phyloP scores from a whole-genome alignment of 768 basidiomycete genomes.

The Tubosaeta sp. region DNA sequence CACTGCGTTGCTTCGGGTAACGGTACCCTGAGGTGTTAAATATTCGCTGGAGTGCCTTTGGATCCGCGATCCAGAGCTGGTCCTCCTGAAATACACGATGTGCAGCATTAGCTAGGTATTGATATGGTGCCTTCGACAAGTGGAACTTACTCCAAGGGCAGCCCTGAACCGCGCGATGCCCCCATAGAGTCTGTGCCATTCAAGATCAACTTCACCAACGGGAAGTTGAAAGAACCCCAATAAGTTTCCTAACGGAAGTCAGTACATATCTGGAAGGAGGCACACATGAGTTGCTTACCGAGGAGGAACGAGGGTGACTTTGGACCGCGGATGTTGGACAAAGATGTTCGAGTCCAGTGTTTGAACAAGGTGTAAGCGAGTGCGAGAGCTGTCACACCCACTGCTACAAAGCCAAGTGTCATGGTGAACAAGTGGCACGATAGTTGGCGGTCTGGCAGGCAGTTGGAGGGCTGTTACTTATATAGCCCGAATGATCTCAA shows the following conservation, averaged over 20 bases:
- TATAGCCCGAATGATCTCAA: no score
- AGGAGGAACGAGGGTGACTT: conserved; percentile 20
- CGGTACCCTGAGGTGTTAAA: conserved; percentile 32
- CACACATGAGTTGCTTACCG: conserved; percentile 1
- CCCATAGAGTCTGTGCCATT: conserved; percentile 30
- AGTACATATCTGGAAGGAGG: no score
- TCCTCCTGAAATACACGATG: conserved; percentile 31
- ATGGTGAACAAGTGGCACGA: not conserved
- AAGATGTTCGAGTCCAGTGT: not conserved
- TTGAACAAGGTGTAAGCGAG: conserved; percentile 3
- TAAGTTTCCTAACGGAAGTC: conserved; percentile 15
- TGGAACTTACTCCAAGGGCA: conserved; percentile 19
- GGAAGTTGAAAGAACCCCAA: conserved; percentile 23
- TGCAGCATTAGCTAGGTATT: no score
- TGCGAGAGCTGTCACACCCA: not conserved
- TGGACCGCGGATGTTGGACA: conserved; percentile 19
- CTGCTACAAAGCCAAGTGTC: not conserved
- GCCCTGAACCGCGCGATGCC: conserved; percentile 25
- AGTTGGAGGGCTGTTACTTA: no score
- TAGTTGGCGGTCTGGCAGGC: no score
- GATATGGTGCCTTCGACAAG: no score
- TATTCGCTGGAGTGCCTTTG: conserved; percentile 39
- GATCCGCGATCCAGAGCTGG: conserved; percentile 42
- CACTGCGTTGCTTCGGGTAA: conserved; percentile 34
- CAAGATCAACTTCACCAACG: conserved; percentile 21